phyloP scores from a whole-genome alignment of 2,329 filamentous ascomycete genomes.

The Stachybotrys chartarum region DNA sequence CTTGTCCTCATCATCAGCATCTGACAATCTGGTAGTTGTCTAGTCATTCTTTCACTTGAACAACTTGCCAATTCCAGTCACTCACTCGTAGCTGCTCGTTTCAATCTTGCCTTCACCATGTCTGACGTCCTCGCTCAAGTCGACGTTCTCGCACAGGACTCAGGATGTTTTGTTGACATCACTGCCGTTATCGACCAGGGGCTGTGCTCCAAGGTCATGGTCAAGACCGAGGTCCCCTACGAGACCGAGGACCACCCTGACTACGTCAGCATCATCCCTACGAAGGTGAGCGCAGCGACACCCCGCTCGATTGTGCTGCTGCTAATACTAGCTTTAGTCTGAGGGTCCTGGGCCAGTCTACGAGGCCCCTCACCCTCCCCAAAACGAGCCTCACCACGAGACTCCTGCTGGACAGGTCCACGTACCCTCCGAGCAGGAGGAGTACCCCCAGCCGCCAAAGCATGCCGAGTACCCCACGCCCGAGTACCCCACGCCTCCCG shows the following conservation, averaged over 20 bases:
- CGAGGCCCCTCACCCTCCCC: not conserved
- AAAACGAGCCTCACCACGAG: not conserved
- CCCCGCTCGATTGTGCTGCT: not conserved
- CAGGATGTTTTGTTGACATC: conserved; percentile 13
- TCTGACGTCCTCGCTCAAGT: conserved; percentile 11
- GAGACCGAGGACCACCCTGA: conserved; percentile 11
- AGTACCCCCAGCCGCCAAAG: not conserved
- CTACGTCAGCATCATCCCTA: conserved; percentile 12
- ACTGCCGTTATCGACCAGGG: conserved; percentile 10
- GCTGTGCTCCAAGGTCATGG: conserved; percentile 13
- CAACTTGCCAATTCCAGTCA: not conserved
- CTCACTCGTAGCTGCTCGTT: not conserved
- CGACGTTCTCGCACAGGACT: conserved; percentile 11
- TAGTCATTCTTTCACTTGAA: conserved; percentile 3
- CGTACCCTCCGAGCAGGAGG: not conserved
- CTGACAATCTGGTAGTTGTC: not conserved
- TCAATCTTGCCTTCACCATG: conserved; percentile 8
- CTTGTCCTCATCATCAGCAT: conserved; percentile 4
- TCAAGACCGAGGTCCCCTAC: conserved; percentile 9
- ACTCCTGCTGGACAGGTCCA: not conserved
- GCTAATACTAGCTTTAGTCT: not conserved
- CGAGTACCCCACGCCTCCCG: not conserved
- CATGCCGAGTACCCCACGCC: not conserved
- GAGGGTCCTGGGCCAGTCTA: not conserved
- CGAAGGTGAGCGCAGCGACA: conserved; percentile 3